Percentiles rank a stretch among this genome's conserved stretches.
Conservation (phyloP, 2,329 filamentous ascomycete species). For the Fusarium buharicum region DNA sequence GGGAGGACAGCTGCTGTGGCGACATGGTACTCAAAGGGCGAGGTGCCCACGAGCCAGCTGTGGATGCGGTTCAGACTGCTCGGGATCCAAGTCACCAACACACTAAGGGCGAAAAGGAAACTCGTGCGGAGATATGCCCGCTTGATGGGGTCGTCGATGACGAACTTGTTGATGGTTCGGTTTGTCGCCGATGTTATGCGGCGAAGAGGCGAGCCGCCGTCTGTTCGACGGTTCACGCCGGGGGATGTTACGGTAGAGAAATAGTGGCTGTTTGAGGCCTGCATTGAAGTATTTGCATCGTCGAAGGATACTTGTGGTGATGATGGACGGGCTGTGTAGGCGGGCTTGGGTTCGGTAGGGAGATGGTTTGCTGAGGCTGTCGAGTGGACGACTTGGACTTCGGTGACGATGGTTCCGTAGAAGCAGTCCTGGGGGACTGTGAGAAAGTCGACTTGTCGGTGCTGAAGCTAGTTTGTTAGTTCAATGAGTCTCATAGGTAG, state of each 20-base stretch:
- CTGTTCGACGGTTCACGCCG: constrained; percentile 1
- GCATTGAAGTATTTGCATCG: constrained; percentile 20
- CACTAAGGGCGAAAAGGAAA: constrained; percentile 69
- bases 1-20: constrained; percentile 77
- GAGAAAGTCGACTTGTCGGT: constrained; percentile 41
- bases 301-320: constrained; percentile 42
- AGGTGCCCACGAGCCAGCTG: constrained; percentile 64
- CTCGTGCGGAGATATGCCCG: constrained; percentile 69
- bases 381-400: constrained; percentile 58
- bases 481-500: background rate
- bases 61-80: constrained; percentile 81
- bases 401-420: constrained; percentile 64
- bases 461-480: constrained; percentile 11
- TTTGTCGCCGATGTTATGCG: constrained; percentile 34
- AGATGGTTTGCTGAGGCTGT: constrained; percentile 38
- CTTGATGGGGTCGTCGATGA: constrained; percentile 65
- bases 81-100: constrained; percentile 71
- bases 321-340: constrained; percentile 25
- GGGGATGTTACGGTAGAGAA: constrained; percentile 50
- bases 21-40: constrained; percentile 73
- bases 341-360: constrained; percentile 41
- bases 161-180: constrained; percentile 52
- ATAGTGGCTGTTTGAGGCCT: constrained; percentile 46
- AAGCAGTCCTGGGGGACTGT: constrained; percentile 49
- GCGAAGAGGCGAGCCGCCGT: constrained; percentile 24